Evolutionary conservation across 805 yeast genomes (phyloP).

Genomic region (Kodamaea nitidulidarum): DNA sequence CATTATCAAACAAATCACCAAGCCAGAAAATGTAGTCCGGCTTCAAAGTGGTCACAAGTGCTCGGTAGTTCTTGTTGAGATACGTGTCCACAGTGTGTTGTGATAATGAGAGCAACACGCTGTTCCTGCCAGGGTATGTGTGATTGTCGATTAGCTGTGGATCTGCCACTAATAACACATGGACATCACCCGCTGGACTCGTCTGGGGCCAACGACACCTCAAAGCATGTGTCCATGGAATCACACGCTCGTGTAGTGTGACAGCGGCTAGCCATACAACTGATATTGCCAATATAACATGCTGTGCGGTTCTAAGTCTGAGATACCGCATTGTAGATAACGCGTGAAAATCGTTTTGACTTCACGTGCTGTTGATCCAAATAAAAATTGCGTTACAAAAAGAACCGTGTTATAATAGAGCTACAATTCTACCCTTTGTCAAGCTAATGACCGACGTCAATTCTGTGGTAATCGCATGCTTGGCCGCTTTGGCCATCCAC

Average conservation of each 20-base stretch:
- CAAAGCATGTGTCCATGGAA: constrained; percentile 24
- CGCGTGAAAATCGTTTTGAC: neutral
- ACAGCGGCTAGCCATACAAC: constrained; percentile 29
- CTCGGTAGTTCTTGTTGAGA: constrained; percentile 34
- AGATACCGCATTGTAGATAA: neutral
- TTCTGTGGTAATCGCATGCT: constrained; percentile 16
- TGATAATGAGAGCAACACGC: constrained; percentile 27
- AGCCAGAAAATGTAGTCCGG: constrained; percentile 39
- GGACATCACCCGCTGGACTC: constrained; percentile 14
- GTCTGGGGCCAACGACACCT: constrained; percentile 32
- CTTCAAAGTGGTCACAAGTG: constrained; percentile 25
- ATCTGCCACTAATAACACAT: constrained; percentile 38
- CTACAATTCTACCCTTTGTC: neutral
- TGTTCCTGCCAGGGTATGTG: constrained; percentile 40
- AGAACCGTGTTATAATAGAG: neutral
- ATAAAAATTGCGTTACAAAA: no score
- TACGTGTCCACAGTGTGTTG: constrained; percentile 41
- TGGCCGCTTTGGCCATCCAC: constrained; percentile 17
- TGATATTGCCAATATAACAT: constrained; percentile 2
- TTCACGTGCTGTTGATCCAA: neutral
- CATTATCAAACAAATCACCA: constrained; percentile 43
- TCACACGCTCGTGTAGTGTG: constrained; percentile 28
- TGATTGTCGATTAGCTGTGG: constrained; percentile 44
- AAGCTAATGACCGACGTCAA: constrained; percentile 5
- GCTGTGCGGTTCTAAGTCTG: constrained; percentile 4